Conservation (phyloP, 2,329 filamentous ascomycete genomes). For the Cercospora citrullina region DNA sequence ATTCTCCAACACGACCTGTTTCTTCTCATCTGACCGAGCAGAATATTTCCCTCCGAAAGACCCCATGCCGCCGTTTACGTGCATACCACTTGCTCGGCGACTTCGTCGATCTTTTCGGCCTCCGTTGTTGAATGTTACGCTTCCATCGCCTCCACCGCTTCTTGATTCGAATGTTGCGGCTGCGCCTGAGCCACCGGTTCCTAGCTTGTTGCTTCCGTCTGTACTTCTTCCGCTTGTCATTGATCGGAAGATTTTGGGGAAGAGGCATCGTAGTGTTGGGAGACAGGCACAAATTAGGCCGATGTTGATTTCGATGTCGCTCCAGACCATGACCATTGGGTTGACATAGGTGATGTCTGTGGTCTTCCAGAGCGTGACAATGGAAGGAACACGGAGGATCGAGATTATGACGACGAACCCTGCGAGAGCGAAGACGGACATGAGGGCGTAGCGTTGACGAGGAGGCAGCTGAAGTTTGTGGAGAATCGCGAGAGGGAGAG, state of each 20-base stretch:
- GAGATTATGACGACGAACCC: constrained; percentile 37
- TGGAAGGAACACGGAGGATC: constrained; percentile 35
- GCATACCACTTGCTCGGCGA: neutral
- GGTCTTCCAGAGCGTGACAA: constrained; percentile 29
- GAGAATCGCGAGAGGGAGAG: constrained; percentile 39
- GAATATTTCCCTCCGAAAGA: neutral
- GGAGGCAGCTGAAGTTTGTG: constrained; percentile 36
- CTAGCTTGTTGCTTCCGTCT: neutral
- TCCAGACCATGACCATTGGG: constrained; percentile 38
- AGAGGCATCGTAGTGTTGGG: constrained; percentile 39
- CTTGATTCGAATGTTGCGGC: neutral
- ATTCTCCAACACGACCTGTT: constrained; percentile 9
- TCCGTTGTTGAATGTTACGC: neutral
- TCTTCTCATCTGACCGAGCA: neutral
- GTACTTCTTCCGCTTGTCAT: neutral
- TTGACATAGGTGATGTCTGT: constrained; percentile 35
- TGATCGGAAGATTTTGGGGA: constrained; percentile 30
- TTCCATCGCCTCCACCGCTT: neutral
- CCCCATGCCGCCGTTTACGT: neutral
- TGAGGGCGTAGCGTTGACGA: constrained; percentile 36
- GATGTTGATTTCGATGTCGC: constrained; percentile 38
- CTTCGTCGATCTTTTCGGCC: neutral
- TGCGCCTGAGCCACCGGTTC: neutral
- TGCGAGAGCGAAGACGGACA: constrained; percentile 40
- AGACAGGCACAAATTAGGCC: constrained; percentile 41